A percentile compares a stretch with the other conserved stretches of the same genome.
phyloP scores from a whole-genome alignment of 108 stramenopile species.

The Thalassiosira profunda region DNA sequence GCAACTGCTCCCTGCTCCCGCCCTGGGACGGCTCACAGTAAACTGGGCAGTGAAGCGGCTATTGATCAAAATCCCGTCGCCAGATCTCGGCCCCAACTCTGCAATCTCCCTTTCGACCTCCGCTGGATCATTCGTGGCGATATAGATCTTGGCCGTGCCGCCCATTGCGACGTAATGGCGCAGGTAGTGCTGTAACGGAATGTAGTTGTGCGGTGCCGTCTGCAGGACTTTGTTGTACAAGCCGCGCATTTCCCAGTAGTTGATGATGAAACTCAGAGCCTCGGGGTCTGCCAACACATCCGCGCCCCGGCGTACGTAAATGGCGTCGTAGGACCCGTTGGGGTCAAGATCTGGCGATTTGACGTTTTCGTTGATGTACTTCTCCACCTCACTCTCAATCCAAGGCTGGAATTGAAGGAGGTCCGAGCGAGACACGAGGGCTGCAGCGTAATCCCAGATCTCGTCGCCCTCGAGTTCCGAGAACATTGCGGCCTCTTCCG shows the following conservation, averaged over 20 bases:
- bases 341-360: not conserved
- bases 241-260: no score
- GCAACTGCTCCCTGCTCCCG: not conserved
- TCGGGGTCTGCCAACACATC: not conserved
- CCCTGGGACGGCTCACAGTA: no score
- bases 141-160: constrained; percentile 8
- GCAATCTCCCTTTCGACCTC: constrained; percentile 7
- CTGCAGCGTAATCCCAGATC: constrained; percentile 2
- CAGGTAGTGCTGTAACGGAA: constrained; percentile 16
- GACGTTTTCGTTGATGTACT: not conserved
- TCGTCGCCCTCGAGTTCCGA: not conserved
- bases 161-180: not conserved
- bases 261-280: no score
- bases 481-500: constrained; percentile 6
- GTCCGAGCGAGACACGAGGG: constrained; percentile 1
- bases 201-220: no score
- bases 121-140: constrained; percentile 8
- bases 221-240: not conserved
- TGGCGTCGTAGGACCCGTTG: not conserved
- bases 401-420: constrained; percentile 1
- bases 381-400: not conserved
- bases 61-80: not conserved
- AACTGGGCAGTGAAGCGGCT: not conserved
- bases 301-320: not conserved
- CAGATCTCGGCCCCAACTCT: not conserved